Base-by-base conservation (phyloP, 768 basidiomycete genomes). In the Boletus fagicola region DNA sequence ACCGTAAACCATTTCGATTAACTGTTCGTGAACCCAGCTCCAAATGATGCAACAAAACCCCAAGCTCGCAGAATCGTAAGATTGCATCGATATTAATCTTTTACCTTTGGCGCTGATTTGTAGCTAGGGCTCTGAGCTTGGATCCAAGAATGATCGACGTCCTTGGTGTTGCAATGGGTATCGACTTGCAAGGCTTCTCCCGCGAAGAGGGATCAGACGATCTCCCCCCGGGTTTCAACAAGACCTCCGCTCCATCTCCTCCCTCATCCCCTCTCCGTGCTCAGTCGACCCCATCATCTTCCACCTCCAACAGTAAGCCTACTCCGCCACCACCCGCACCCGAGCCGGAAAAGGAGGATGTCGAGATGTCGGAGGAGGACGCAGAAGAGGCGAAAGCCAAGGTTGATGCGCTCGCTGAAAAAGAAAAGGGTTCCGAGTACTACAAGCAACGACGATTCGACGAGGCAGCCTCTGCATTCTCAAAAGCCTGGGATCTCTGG, bases 131-230 rank as follows among this genome's bases (percentile, higher is more conserved):
- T 65, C 71, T 90, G 63, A 76, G 83, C 59, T 56, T 53, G 39
- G 95, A 98, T 73, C 85, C 95, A 36, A 84, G 95, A 57, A 94
- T 97, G 92, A 92, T 94, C 72, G 88, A 92, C 68, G 94, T 94
- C 16, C 78, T 98, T 44, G 95, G 95, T 58, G 95, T 86, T 12
- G 81, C 92, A 55, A 92, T 98, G 89, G 93, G 93, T 35, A 81
- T 98, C 63, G 93, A 98, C 74, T 83, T 98, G 74, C 86, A 91
- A 73, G 92, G 88, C 55, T 88, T 91, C 71, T 80, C 84, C 51
- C 81, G 94, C 54, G 86, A 88, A 18, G 92, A 92, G 76, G 94
- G 90, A 36, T 92, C 92, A 11, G 81, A 88, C 54, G 91, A 92
- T 53, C 74, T 88, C 47, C 90, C 91, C 9, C 80, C 87, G 10